Evolutionary conservation across 1,284 basidiomycete species (phyloP).

Genomic region (Apiotrichum laibachii): DNA sequence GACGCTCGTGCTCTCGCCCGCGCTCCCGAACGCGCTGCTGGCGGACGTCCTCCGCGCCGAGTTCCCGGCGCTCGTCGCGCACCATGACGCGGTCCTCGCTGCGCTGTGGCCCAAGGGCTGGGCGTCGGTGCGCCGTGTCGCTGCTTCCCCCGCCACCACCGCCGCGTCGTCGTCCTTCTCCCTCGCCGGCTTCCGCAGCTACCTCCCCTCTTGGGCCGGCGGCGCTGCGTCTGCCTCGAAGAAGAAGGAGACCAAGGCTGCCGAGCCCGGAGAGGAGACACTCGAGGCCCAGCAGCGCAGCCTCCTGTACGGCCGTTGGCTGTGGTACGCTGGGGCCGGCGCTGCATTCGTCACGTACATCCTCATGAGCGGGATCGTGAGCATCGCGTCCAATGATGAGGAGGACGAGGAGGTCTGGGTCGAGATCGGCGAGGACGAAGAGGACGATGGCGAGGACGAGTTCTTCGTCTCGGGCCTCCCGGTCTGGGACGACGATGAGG

Average conservation of each 20-base stretch:
- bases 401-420: slow-evolving; percentile 27
- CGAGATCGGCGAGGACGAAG: slow-evolving; percentile 21
- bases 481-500: background rate
- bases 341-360: slow-evolving; percentile 40
- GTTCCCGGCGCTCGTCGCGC: slow-evolving; percentile 38
- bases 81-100: slow-evolving; percentile 33
- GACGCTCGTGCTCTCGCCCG: slow-evolving; percentile 44
- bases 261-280: background rate
- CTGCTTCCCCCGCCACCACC: background rate
- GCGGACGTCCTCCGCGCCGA: slow-evolving; percentile 37
- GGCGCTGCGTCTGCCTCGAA: background rate
- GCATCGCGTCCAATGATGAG: slow-evolving; percentile 29
- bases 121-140: slow-evolving; percentile 11
- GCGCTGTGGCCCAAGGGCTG: slow-evolving; percentile 27
- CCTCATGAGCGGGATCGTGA: slow-evolving; percentile 36
- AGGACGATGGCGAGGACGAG: slow-evolving; percentile 7
- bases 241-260: background rate
- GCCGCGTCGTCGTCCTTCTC: background rate
- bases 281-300: slow-evolving; percentile 24
- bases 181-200: background rate
- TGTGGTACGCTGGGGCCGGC: slow-evolving; percentile 42
- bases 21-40: slow-evolving; percentile 45
- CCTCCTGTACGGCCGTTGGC: slow-evolving; percentile 37
- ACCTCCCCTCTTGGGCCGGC: slow-evolving; percentile 5
- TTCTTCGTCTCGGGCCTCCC: no score